Base-by-base conservation (phyloP, 2,329 filamentous ascomycete genomes). In the Microthyrium microscopicum region DNA sequence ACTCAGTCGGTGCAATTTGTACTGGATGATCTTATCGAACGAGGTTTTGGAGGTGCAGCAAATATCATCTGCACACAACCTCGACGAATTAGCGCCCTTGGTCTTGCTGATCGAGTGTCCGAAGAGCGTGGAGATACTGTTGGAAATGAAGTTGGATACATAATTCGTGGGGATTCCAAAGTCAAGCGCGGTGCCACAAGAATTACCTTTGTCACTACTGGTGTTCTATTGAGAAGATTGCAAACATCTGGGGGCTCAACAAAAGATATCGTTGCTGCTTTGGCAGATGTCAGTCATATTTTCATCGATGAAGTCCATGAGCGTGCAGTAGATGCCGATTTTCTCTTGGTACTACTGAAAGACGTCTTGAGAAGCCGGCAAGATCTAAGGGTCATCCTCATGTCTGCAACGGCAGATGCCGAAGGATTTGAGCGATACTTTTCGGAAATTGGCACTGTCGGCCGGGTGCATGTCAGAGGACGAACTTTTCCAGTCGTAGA, bases 251-350 rank as follows among this genome's bases (percentile, higher is more conserved):
- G 83, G 31, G 81, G 80, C 5, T 69, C 72, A 20, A n/a, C 38
- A 21, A 16, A 40, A 35, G 77, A 85, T 17, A 82, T 92, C 48
- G 74, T 93, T 1, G 69, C 81, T 33, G 82, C 84, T 25, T 57
- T 98, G 29, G 79, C 81, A 5, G 82, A 94, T 53, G 77, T 98
- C 40, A 94, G 81, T 44, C 89, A 98, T 50, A 73, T 98, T 5
- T 79, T 95, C 13, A 84, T 95, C 28, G 87, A 98, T 50, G 87
- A 98, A 55, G 87, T 95, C 3, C 87, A 98, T 57, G 87, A 98
- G 54, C 73, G 87, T 35, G 92, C 82, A 55, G 62, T 98, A 7
- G 89, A 95, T 48, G 94, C 85, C 0, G 87, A 98, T 51, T 94
- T 98, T 48, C 61, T 95, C 7, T 66, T 98, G 33, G 84, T 85